Base-by-base conservation (phyloP, 352 stramenopile genomes). In the Elongisporangium anandrum region DNA sequence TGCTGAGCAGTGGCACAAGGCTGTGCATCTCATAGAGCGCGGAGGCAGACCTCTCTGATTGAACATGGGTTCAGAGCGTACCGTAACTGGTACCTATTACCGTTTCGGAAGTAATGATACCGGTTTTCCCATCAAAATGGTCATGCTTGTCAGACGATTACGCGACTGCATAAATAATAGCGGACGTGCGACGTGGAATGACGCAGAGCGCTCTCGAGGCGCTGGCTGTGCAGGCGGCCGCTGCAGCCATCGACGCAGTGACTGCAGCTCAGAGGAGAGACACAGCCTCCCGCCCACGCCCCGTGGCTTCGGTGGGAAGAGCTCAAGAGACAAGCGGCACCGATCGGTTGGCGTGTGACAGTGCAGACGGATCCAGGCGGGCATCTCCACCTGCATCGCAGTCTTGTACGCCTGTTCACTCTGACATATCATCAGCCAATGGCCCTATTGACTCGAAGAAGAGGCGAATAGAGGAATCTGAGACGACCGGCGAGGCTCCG, bases 1-100 rank as follows among this genome's bases (percentile, higher is more conserved):
- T 5, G 73, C 71, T 57, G 69, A 73, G 23, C 68, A 54, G n/a
- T 77, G 69, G 69, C 58, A 61, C 8, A 52, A 66, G 26, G 26
- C 64, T 19, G 58, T 72, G n/a, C 65, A 72, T 34, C 56, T 59
- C 21, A 72, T 52, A 60, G 17, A 70, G 24, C 24, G 56, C 52
- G 15, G 50, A 26, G 34, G 34, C 13, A 45, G 34, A 17, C 34
- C 34, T 16, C 10, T 45, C 0, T 39, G 29, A 39, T 39, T 29
- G 24, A 39, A 39, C 34, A 45, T 45, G 34, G 34, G 34, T 45
- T 45, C 34, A 38, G 6, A 38, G 26, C 12, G 26, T 9, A 9
- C 26, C 26, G 6, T 12, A 38, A 9, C 26, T 38, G 26, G 12
- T 38, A 38, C 26, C 26, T 5, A 9, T 38, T n/a, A n/a, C n/a